Evolutionary conservation across 2,329 filamentous ascomycete species (phyloP).

Genomic region (Xylaria multiplex): DNA sequence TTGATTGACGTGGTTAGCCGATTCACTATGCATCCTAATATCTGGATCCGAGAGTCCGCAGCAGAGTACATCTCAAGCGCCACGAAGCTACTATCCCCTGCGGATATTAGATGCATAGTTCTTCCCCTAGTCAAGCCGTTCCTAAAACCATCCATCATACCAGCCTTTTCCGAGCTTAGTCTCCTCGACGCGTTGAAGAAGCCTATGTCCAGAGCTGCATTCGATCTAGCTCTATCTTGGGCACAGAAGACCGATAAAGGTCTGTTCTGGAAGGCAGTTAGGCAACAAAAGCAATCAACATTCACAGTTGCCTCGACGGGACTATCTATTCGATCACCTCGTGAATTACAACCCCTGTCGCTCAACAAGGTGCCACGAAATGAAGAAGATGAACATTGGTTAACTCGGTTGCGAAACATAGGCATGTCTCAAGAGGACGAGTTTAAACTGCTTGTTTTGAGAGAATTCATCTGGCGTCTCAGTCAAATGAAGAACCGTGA

Average conservation of each 20-base stretch:
- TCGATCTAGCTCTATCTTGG: conserved; percentile 89
- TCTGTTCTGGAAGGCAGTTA: conserved; percentile 84
- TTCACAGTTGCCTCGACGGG: conserved; percentile 72
- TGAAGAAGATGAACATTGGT: conserved; percentile 94
- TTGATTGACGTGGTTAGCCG: conserved; percentile 83
- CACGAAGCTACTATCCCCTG: conserved; percentile 77
- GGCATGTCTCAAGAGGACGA: conserved; percentile 88
- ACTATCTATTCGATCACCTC: conserved; percentile 64
- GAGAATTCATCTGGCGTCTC: conserved; percentile 91
- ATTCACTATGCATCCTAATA: conserved; percentile 92
- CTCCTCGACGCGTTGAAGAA: conserved; percentile 85
- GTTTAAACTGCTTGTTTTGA: conserved; percentile 83
- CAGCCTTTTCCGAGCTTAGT: conserved; percentile 74
- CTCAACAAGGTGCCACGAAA: conserved; percentile 76
- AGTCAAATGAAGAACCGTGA: conserved; percentile 75
- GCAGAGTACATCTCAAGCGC: conserved; percentile 83
- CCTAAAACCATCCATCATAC: conserved; percentile 75
- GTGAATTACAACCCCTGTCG: conserved; percentile 65
- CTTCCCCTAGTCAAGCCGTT: conserved; percentile 84
- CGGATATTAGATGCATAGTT: conserved; percentile 85
- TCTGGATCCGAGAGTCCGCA: conserved; percentile 93
- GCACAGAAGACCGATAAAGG: conserved; percentile 82
- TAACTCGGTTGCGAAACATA: conserved; percentile 83
- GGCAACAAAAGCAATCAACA: conserved; percentile 70
- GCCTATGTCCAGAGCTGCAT: conserved; percentile 79